Evolutionary conservation across 768 basidiomycete species (phyloP).

Genomic region (Termitomyces bulborhizus): DNA sequence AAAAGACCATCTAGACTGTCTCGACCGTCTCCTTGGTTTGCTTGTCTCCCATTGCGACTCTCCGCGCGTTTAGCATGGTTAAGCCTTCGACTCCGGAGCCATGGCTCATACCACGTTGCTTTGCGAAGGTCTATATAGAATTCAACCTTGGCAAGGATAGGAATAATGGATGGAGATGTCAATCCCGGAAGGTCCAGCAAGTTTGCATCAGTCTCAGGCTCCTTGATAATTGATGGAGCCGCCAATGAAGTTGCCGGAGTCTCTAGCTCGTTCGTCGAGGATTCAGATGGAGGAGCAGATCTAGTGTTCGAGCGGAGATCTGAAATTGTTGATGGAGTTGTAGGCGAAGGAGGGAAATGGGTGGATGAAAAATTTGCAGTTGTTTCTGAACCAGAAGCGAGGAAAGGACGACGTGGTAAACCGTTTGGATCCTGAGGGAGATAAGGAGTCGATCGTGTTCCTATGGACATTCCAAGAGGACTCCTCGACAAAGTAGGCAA

Average conservation of each 20-base stretch:
- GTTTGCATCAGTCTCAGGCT: slow-evolving; percentile 32
- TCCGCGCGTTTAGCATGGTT: slow-evolving; percentile 56
- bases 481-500: slow-evolving; percentile 24
- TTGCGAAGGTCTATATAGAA: slow-evolving; percentile 84
- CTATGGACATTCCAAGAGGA: slow-evolving; percentile 35
- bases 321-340: slow-evolving; percentile 49
- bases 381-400: slow-evolving; percentile 34
- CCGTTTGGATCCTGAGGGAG: slow-evolving; percentile 25
- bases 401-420: slow-evolving; percentile 37
- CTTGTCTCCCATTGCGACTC: slow-evolving; percentile 27
- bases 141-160: slow-evolving; percentile 89
- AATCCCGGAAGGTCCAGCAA: slow-evolving; percentile 65
- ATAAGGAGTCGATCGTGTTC: slow-evolving; percentile 34
- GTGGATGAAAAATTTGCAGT: slow-evolving; percentile 29
- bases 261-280: slow-evolving; percentile 36
- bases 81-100: slow-evolving; percentile 59
- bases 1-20: slow-evolving; percentile 17
- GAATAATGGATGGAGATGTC: slow-evolving; percentile 57
- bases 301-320: slow-evolving; percentile 41
- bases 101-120: slow-evolving; percentile 85
- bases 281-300: slow-evolving; percentile 42
- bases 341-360: slow-evolving; percentile 40
- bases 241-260: slow-evolving; percentile 50
- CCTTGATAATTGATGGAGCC: slow-evolving; percentile 22
- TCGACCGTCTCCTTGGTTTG: slow-evolving; percentile 12